A percentile compares a stretch with the other conserved stretches of the same genome.
phyloP scores from a whole-genome alignment of 805 yeast species.

The Candida vaughaniae region DNA sequence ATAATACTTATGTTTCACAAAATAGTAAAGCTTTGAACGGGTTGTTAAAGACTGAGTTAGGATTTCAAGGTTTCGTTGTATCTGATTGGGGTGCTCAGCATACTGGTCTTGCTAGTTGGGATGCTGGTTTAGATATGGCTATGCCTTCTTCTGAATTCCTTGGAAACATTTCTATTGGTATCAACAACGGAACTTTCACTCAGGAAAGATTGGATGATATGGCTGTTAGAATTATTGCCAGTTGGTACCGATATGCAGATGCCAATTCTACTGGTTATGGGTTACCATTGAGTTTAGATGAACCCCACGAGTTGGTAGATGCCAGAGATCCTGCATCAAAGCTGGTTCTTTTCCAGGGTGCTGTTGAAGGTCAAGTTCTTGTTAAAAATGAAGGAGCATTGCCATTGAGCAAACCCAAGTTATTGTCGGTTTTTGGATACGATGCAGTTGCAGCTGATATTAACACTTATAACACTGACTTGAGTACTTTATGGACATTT shows the following conservation, averaged over 20 bases:
- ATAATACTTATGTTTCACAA: constrained; percentile 58
- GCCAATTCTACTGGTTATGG: constrained; percentile 35
- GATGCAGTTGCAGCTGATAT: neutral
- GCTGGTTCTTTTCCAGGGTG: constrained; percentile 45
- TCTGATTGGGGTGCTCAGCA: constrained; percentile 66
- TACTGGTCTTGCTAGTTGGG: constrained; percentile 52
- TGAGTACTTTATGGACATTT: neutral
- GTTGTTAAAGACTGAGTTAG: constrained; percentile 57
- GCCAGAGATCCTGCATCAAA: constrained; percentile 48
- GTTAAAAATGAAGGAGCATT: constrained; percentile 48
- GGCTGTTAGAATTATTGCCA: constrained; percentile 59
- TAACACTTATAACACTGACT: neutral
- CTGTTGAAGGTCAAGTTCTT: constrained; percentile 13
- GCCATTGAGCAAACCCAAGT: constrained; percentile 44
- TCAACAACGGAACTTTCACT: constrained; percentile 54
- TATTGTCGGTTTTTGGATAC: constrained; percentile 16
- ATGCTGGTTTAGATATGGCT: constrained; percentile 62
- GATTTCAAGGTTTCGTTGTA: constrained; percentile 64
- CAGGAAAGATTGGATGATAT: constrained; percentile 56
- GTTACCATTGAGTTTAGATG: constrained; percentile 35
- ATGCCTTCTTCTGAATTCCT: constrained; percentile 64
- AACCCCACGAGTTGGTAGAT: constrained; percentile 49
- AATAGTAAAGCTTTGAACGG: constrained; percentile 54
- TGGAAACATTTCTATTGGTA: constrained; percentile 46
- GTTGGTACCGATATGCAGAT: constrained; percentile 56